A percentile compares a stretch with the other conserved stretches of the same genome.
These are phyloP conservation scores for Phialophora tarda DNA, from an alignment of 2,329 filamentous ascomycete genomes.

Conservation along the genomic window DNA sequence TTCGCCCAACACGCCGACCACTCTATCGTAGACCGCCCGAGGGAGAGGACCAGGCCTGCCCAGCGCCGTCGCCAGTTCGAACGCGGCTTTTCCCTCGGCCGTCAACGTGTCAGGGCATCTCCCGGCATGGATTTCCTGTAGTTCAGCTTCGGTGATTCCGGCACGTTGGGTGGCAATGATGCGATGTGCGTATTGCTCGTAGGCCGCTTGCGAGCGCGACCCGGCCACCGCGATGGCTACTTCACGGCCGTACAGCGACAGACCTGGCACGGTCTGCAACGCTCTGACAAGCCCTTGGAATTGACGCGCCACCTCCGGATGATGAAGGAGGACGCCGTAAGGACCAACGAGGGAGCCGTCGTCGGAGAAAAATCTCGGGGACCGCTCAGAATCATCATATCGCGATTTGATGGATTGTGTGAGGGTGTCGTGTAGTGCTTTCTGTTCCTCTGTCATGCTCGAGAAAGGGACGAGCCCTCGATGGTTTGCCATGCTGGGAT, in stretches of 20 bases:
- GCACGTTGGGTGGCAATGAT: slow-evolving; percentile 14
- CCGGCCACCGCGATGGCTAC: slow-evolving; percentile 21
- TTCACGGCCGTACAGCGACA: slow-evolving; percentile 16
- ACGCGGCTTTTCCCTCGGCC: slow-evolving; percentile 16
- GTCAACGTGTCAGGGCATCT: slow-evolving; percentile 19
- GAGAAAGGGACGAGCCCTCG: slow-evolving; percentile 7
- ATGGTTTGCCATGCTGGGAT: slow-evolving; percentile 11
- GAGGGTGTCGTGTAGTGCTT: slow-evolving; percentile 7
- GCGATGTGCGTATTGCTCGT: slow-evolving; percentile 18
- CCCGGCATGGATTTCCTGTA: slow-evolving; percentile 17
- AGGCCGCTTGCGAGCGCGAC: slow-evolving; percentile 14
- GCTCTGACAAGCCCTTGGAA: slow-evolving; percentile 3
- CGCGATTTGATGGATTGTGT: slow-evolving; percentile 4
- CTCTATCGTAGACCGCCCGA: slow-evolving; percentile 12
- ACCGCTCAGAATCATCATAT: slow-evolving; percentile 4
- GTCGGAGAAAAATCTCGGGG: slow-evolving; percentile 7
- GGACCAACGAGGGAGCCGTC: slow-evolving; percentile 15
- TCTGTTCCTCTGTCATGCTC: slow-evolving; percentile 9
- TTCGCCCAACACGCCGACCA: slow-evolving; percentile 13
- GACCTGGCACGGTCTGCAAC: slow-evolving; percentile 12
- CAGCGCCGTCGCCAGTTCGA: slow-evolving; percentile 15
- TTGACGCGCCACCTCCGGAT: slow-evolving; percentile 9
- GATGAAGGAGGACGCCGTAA: slow-evolving; percentile 17
- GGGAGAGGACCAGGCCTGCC: slow-evolving; percentile 13
- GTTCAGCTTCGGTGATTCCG: slow-evolving; percentile 15